Conservation (phyloP, 1,139 yeast genomes). For the Meyerozyma athensensis region DNA sequence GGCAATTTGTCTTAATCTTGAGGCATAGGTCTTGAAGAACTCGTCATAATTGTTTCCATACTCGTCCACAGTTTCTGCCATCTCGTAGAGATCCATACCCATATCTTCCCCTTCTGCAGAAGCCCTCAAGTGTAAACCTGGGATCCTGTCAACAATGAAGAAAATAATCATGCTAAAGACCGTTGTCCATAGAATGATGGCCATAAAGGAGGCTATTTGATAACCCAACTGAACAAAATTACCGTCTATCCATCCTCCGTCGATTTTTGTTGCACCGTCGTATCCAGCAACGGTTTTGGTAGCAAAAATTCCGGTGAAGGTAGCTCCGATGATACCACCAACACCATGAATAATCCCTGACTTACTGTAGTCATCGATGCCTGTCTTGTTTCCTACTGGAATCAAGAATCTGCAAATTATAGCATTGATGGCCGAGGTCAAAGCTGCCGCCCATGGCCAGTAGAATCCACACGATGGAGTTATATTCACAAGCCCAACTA, state of each 20-base stretch:
- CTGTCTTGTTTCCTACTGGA: constrained; percentile 34
- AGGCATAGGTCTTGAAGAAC: constrained; percentile 16
- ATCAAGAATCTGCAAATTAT: constrained; percentile 34
- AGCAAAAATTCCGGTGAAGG: constrained; percentile 43
- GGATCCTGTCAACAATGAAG: constrained; percentile 40
- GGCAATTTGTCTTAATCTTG: constrained; percentile 15
- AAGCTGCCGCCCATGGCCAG: constrained; percentile 45
- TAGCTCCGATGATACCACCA: constrained; percentile 44
- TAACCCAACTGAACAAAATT: constrained; percentile 48
- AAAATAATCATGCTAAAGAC: constrained; percentile 36
- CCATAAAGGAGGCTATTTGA: constrained; percentile 40
- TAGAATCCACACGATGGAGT: constrained; percentile 50
- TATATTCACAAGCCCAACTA: constrained; percentile 46
- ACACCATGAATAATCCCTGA: constrained; percentile 46
- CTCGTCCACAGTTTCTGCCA: constrained; percentile 28
- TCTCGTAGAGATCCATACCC: constrained; percentile 43
- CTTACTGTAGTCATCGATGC: constrained; percentile 44
- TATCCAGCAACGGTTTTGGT: constrained; percentile 42
- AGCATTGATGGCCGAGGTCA: constrained; percentile 40
- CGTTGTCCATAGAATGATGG: constrained; percentile 38
- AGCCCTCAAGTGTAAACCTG: constrained; percentile 41
- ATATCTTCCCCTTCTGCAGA: constrained; percentile 38
- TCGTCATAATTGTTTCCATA: constrained; percentile 23
- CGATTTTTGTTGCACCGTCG: constrained; percentile 42
- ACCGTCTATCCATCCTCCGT: constrained; percentile 49